Base-by-base conservation (phyloP, 345 rosid species). In the Euphorbia lathyris region DNA sequence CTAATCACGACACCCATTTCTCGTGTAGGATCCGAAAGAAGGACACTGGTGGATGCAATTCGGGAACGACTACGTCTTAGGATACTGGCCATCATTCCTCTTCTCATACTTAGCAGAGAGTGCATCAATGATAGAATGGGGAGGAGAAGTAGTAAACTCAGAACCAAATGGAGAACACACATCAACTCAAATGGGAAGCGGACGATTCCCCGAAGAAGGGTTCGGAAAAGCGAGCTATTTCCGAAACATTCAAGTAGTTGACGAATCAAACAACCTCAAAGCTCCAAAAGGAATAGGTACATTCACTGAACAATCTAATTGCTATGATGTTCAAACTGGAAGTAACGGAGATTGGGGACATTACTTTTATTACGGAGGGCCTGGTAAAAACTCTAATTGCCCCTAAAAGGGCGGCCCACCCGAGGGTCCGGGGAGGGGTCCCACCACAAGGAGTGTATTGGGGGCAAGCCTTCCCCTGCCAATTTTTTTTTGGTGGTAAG, bases 31-130 rank as follows among this genome's bases (percentile, higher is more conserved):
- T 82, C 99, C 98, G 0, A 90, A 89, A 38, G 97, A 87, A 75
- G 98, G 99, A 63, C 97, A 95, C 62, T 95, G 97, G 99, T 92
- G 98, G 99, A 90, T 95, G 99, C 97, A 92, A 57, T 95, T 95
- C 67, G 98, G 99, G 5, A 92, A 86, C 11, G 89, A 84, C 76
- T 86, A 80, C 63, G 99, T 92, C 43, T 72, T 90, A 43, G 99
- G 98, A 4, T 95, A 95, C 32, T 95, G 97, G 98, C 98, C 99
- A 0, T 88, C 99, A 1, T 92, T 92, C 82, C 84, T 95, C 38
- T 95, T 95, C 89, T 92, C 98, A 3, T 92, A 92, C 88, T 74
- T 95, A 22, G 88, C 96, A 0, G 93, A 92, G 56, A 87, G 96
- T 47, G 98, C 98, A 63, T 88, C 97, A 5, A 95, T 90, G 99